These are phyloP conservation scores for Oryza meyeriana DNA, from an alignment of 176 grass and related monocot genomes.

Conservation along the genomic window DNA sequence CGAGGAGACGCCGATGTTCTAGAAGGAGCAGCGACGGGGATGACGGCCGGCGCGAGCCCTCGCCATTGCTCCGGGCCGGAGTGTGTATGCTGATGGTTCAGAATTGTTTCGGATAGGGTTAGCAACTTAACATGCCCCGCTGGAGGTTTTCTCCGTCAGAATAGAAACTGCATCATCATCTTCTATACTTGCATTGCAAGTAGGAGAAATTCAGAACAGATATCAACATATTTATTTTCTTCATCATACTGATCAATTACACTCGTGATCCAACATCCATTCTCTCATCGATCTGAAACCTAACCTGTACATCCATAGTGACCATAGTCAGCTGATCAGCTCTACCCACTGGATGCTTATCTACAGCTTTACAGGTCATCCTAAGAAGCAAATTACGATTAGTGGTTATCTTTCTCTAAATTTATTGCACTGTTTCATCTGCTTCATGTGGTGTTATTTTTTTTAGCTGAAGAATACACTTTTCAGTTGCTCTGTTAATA, in stretches of 20 bases:
- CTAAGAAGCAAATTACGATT: neutral
- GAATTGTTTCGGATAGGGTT: neutral
- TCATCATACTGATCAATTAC: neutral
- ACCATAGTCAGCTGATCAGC: neutral
- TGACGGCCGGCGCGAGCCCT: neutral
- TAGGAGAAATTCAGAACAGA: neutral
- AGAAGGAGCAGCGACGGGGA: neutral
- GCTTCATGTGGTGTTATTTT: neutral
- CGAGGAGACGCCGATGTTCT: neutral
- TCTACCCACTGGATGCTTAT: neutral
- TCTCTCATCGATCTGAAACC: neutral
- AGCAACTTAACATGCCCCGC: too few species aligned
- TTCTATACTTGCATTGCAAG: neutral
- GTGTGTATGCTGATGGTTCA: neutral
- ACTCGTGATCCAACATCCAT: neutral
- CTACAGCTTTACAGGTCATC: slow-evolving; percentile 13
- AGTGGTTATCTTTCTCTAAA: neutral
- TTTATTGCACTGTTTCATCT: neutral
- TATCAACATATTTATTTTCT: neutral
- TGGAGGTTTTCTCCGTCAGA: neutral
- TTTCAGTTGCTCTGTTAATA: neutral
- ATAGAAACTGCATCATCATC: neutral
- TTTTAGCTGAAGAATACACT: neutral
- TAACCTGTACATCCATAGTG: slow-evolving; percentile 4
- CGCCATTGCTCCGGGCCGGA: neutral